A percentile compares a stretch with the other conserved stretches of the same genome.
Conservation (phyloP, 23 red algal species). For the Gracilaria caudata region DNA sequence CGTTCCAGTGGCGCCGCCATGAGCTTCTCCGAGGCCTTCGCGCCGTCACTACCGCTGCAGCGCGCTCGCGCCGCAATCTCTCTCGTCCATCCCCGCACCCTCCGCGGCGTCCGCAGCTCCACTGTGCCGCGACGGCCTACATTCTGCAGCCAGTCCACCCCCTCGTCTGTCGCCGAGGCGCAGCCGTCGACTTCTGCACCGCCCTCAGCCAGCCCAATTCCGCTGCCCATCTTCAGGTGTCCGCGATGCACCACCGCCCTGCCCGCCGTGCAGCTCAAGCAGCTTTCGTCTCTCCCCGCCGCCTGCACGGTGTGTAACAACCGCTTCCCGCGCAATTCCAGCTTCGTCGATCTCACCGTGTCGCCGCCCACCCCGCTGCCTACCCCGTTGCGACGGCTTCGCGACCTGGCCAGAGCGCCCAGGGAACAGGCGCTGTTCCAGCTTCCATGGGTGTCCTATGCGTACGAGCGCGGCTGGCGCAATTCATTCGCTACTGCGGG, state of each 20-base stretch:
- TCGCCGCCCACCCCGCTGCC: not conserved
- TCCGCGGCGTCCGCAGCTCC: not conserved
- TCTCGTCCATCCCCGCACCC: no score
- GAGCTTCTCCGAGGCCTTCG: not conserved
- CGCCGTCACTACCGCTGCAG: not conserved
- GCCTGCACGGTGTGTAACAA: not conserved
- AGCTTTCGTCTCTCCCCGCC: not conserved
- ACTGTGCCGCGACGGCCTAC: not conserved
- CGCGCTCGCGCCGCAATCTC: not conserved
- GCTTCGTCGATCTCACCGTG: conserved; percentile 5
- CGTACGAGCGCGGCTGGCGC: conserved; percentile 99
- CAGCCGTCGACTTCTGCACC: no score
- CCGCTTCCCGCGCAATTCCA: not conserved
- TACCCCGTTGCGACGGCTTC: not conserved
- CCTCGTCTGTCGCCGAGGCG: no score
- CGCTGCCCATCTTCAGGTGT: not conserved
- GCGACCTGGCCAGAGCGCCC: not conserved
- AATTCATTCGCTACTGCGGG: conserved; percentile 66
- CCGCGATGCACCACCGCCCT: not conserved
- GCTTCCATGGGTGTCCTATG: conserved; percentile 65
- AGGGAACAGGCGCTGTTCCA: conserved; percentile 74
- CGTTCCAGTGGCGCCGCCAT: not conserved
- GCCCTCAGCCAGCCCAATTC: not conserved
- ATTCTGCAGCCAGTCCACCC: no score
- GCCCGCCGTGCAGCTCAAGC: not conserved